A percentile compares a stretch with the other conserved stretches of the same genome.
Conservation (phyloP, 306 rosid species). For the Ormosia emarginata region DNA sequence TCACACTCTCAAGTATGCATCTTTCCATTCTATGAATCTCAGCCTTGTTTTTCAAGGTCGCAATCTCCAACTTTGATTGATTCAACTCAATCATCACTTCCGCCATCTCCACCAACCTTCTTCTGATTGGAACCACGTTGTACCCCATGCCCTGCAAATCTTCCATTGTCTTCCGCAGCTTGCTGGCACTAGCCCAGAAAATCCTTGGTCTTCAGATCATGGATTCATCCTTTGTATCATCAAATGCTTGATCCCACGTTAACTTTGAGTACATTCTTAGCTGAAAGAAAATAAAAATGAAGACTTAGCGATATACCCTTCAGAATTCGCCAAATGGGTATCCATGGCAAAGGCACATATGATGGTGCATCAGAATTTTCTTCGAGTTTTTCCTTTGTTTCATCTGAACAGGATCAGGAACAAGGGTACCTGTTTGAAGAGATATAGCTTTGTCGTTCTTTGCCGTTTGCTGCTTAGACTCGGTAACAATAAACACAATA, state of each 20-base stretch:
- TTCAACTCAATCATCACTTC: not conserved
- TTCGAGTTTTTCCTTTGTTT: not conserved
- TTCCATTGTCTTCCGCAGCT: slow-evolving; percentile 19
- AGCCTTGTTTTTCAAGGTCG: not conserved
- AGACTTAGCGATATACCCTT: slow-evolving; percentile 26
- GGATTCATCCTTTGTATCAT: not conserved
- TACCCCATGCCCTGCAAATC: slow-evolving; percentile 29
- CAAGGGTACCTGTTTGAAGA: not conserved
- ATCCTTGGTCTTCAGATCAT: not conserved
- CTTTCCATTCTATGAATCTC: slow-evolving; percentile 17
- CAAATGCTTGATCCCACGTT: slow-evolving; percentile 24
- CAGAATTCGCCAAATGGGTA: slow-evolving; percentile 14
- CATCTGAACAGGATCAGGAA: not conserved
- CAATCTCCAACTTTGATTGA: not conserved
- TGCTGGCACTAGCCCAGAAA: not conserved
- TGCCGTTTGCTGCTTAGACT: not conserved
- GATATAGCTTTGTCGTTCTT: not conserved
- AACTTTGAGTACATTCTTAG: slow-evolving; percentile 4
- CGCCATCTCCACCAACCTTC: slow-evolving; percentile 9
- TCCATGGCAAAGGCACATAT: not conserved
- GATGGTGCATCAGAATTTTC: not conserved
- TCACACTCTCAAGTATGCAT: not conserved
- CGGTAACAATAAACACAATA: too few species aligned
- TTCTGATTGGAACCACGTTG: slow-evolving; percentile 20
- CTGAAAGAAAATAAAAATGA: not conserved